Percentiles rank a stretch among this genome's conserved stretches.
phyloP scores from a whole-genome alignment of 805 yeast species.

The Jamesozyma hellenica region DNA sequence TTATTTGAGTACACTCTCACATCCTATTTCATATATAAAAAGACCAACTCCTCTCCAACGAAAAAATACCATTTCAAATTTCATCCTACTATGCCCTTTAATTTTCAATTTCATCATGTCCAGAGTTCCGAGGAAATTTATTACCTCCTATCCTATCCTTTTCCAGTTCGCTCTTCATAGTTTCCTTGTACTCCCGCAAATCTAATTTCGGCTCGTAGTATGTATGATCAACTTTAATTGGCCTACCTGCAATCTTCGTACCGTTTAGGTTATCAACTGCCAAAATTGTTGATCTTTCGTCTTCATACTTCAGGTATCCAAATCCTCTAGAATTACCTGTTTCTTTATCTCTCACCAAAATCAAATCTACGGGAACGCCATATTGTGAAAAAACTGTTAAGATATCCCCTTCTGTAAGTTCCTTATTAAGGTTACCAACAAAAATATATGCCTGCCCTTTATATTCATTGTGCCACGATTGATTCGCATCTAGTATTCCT shows the following conservation, averaged over 20 bases:
- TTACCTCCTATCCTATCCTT: conserved; percentile 17
- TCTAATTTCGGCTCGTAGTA: conserved; percentile 46
- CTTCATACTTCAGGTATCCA: conserved; percentile 75
- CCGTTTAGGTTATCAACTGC: conserved; percentile 90
- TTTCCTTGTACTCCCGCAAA: conserved; percentile 38
- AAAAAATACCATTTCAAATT: too few relatives aligned
- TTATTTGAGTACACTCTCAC: too few relatives aligned
- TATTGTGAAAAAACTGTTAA: conserved; percentile 75
- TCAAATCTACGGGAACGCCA: conserved; percentile 74
- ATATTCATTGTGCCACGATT: conserved; percentile 88
- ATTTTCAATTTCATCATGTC: too few relatives aligned
- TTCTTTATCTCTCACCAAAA: conserved; percentile 53
- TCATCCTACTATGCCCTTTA: too few relatives aligned
- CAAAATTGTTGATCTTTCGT: conserved; percentile 65
- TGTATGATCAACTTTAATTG: conserved; percentile 61
- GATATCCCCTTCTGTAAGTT: conserved; percentile 65
- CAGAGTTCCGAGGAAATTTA: too few relatives aligned
- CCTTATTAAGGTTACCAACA: conserved; percentile 61
- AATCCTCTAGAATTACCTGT: conserved; percentile 64
- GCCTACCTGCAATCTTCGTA: conserved; percentile 38
- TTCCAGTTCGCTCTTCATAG: conserved; percentile 26
- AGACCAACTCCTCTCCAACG: too few relatives aligned
- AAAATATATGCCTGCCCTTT: conserved; percentile 64
- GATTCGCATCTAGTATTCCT: conserved; percentile 42
- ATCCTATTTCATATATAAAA: too few relatives aligned